Evolutionary conservation across 2,329 filamentous ascomycete species (phyloP).

Genomic region (Pseudonectria foliicola): DNA sequence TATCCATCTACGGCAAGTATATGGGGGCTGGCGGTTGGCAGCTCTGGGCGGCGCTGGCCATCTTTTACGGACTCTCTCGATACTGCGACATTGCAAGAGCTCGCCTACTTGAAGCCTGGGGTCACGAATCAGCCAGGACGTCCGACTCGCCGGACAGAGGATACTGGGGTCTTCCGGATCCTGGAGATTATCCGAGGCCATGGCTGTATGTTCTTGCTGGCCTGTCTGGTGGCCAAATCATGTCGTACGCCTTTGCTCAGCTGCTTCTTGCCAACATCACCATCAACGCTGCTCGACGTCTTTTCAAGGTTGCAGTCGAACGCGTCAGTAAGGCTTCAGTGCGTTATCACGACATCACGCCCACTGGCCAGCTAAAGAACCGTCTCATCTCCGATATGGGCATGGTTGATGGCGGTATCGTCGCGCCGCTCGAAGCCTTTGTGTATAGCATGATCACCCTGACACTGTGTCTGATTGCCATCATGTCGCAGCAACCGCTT

Average conservation of each 20-base stretch:
- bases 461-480: conserved; percentile 65
- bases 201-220: conserved; percentile 69
- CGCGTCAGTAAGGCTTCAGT: conserved; percentile 76
- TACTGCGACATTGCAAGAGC: conserved; percentile 58
- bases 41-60: conserved; percentile 63
- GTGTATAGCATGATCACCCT: conserved; percentile 66
- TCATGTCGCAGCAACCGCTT: conserved; percentile 68
- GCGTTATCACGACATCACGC: conserved; percentile 85
- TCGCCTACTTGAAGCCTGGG: conserved; percentile 85
- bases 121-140: conserved; percentile 44
- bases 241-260: conserved; percentile 55
- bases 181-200: conserved; percentile 57
- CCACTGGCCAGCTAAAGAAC: conserved; percentile 86
- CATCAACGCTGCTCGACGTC: conserved; percentile 65
- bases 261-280: conserved; percentile 68
- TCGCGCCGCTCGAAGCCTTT: conserved; percentile 63
- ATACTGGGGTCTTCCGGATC: conserved; percentile 46
- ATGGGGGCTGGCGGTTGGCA: conserved; percentile 70
- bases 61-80: conserved; percentile 57
- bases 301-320: conserved; percentile 68
- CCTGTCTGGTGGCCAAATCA: conserved; percentile 54
- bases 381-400: conserved; percentile 84
- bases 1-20: conserved; percentile 75
- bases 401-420: conserved; percentile 81
- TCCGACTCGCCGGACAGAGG: conserved; percentile 3